These are phyloP conservation scores for Clavispora fructus DNA, from an alignment of 805 yeast species.

Conservation along the genomic window DNA sequence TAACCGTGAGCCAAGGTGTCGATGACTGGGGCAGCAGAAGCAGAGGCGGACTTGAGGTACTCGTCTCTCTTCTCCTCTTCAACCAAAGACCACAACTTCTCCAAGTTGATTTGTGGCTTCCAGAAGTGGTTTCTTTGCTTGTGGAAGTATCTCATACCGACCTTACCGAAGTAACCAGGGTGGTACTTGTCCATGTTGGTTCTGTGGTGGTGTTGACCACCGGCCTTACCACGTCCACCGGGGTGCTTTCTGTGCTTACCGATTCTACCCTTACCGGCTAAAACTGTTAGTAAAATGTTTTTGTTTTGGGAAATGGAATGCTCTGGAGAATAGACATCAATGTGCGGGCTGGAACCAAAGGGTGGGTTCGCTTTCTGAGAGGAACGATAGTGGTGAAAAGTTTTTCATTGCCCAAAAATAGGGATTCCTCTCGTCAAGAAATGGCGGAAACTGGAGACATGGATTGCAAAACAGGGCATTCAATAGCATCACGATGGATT, in stretches of 20 bases:
- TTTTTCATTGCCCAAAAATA: not conserved
- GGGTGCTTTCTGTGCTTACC: conserved; percentile 99
- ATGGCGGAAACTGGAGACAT: not conserved
- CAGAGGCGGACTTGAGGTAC: conserved; percentile 77
- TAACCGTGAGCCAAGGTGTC: conserved; percentile 99
- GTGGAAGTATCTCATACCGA: conserved; percentile 99
- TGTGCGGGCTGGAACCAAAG: not conserved
- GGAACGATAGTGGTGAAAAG: not conserved
- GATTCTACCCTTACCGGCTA: conserved; percentile 99
- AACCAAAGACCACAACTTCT: conserved; percentile 96
- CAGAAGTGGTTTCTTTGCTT: conserved; percentile 90
- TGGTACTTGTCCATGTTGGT: conserved; percentile 99
- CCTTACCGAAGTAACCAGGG: conserved; percentile 99
- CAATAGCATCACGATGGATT: not conserved
- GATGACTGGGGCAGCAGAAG: conserved; percentile 95
- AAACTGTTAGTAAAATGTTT: conserved; percentile 27
- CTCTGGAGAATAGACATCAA: not conserved
- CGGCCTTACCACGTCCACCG: conserved; percentile 99
- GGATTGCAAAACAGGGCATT: not conserved
- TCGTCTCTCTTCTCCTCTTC: conserved; percentile 92
- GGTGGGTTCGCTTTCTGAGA: not conserved
- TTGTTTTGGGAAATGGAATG: not conserved
- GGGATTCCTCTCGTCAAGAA: not conserved
- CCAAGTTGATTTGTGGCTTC: conserved; percentile 97
- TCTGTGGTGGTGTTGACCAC: conserved; percentile 99